phyloP scores from a whole-genome alignment of 352 stramenopile species.

The Pythium aristosporum region DNA sequence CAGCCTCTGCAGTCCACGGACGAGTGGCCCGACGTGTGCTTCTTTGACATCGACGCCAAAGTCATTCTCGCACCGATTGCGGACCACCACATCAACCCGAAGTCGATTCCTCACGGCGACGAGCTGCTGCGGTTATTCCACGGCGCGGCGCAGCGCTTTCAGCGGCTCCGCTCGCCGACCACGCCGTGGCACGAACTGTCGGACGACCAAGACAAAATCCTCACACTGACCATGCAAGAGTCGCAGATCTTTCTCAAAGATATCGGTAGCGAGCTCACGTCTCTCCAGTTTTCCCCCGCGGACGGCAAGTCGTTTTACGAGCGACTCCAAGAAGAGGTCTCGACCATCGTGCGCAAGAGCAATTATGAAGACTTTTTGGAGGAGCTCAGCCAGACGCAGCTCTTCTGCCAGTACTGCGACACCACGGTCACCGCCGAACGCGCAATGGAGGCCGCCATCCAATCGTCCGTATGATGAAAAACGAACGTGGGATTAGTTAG shows the following conservation, averaged over 20 bases:
- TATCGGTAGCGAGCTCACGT: slow-evolving; percentile 68
- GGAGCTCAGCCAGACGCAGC: slow-evolving; percentile 83
- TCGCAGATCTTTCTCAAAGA: slow-evolving; percentile 68
- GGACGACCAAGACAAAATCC: slow-evolving; percentile 74
- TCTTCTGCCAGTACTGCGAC: slow-evolving; percentile 88
- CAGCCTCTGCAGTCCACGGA: slow-evolving; percentile 58
- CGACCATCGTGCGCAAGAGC: slow-evolving; percentile 67
- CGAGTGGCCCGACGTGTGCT: slow-evolving; percentile 82
- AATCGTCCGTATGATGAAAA: neutral
- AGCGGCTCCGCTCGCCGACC: slow-evolving; percentile 35
- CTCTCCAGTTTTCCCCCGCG: slow-evolving; percentile 42
- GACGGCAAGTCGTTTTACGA: slow-evolving; percentile 57
- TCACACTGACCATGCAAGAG: slow-evolving; percentile 72
- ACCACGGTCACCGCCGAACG: slow-evolving; percentile 46
- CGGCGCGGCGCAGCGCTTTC: slow-evolving; percentile 50
- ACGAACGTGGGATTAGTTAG: slow-evolving; percentile 49
- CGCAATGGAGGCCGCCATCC: neutral
- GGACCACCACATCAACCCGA: slow-evolving; percentile 43
- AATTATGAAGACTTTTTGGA: slow-evolving; percentile 69
- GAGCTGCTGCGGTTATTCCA: slow-evolving; percentile 64
- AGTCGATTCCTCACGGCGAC: slow-evolving; percentile 54
- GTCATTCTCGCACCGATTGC: slow-evolving; percentile 42
- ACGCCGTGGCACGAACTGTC: slow-evolving; percentile 82
- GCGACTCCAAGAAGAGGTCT: slow-evolving; percentile 72
- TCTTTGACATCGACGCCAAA: slow-evolving; percentile 77